Conservation (phyloP, 129 eudicot species). For the Arctium lappa region DNA sequence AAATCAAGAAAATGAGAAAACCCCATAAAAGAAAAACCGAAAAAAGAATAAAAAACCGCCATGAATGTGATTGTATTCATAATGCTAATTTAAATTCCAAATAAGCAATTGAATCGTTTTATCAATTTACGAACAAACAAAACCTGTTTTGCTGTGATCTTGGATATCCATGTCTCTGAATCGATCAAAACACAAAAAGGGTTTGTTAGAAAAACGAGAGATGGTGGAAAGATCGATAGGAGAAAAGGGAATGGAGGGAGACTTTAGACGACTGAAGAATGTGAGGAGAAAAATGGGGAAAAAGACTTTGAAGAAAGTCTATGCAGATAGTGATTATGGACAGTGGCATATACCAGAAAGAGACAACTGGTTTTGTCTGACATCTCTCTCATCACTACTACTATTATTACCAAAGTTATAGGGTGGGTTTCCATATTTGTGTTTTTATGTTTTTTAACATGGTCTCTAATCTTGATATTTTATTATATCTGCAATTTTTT, state of each 20-base stretch:
- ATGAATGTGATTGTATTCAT: neutral
- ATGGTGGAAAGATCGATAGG: neutral
- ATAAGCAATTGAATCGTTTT: neutral
- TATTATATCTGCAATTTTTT: too few species aligned
- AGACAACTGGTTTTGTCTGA: neutral
- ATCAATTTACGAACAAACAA: neutral
- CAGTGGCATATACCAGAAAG: neutral
- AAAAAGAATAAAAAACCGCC: neutral
- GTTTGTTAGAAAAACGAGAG: neutral
- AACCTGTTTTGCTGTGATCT: constrained; percentile 26
- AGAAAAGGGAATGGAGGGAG: neutral
- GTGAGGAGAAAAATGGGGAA: neutral
- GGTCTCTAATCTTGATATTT: neutral
- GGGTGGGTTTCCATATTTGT: neutral
- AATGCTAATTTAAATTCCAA: neutral
- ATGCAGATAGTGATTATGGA: neutral
- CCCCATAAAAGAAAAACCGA: neutral
- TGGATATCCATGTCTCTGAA: constrained; percentile 13
- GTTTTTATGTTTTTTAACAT: neutral
- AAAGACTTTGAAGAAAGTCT: neutral
- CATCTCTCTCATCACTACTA: neutral
- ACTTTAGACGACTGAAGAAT: neutral
- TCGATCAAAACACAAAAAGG: neutral
- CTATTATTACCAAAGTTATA: neutral
- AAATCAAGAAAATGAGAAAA: constrained; percentile 22